Evolutionary conservation across 2,329 filamentous ascomycete species (phyloP).

Genomic region (Cercospora berteroae): DNA sequence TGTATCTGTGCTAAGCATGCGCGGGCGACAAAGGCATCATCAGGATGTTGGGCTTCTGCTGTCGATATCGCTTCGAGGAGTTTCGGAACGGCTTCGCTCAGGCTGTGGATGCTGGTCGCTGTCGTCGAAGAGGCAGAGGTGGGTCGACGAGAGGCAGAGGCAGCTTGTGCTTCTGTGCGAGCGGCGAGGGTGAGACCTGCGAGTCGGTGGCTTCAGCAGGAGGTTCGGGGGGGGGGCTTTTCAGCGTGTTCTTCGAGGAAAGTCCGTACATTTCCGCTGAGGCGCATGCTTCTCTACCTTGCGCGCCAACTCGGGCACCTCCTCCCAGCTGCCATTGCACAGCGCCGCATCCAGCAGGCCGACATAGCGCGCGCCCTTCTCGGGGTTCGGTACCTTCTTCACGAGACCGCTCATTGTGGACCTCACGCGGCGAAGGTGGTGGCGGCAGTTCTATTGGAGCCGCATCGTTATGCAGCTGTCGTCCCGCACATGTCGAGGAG

Average conservation of each 20-base stretch:
- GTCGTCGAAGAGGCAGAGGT: conserved; percentile 43
- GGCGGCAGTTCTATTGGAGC: conserved; percentile 20
- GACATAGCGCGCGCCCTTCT: conserved; percentile 80
- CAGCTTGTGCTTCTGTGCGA: conserved; percentile 48
- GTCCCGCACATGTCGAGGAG: background rate
- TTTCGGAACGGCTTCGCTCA: conserved; percentile 42
- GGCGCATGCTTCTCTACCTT: conserved; percentile 95
- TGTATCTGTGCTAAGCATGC: conserved; percentile 84
- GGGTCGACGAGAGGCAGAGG: conserved; percentile 45
- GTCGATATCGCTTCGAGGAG: conserved; percentile 38
- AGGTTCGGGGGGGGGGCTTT: background rate
- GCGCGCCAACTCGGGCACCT: conserved; percentile 81
- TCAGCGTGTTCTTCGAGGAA: background rate
- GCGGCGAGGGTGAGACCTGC: conserved; percentile 49
- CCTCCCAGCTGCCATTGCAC: conserved; percentile 82
- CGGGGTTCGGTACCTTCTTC: conserved; percentile 28
- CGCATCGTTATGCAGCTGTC: conserved; percentile 15
- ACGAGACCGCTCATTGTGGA: conserved; percentile 29
- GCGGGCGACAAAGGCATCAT: conserved; percentile 70
- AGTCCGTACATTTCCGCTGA: conserved; percentile 70
- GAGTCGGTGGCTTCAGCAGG: conserved; percentile 12
- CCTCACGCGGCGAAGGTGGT: conserved; percentile 9
- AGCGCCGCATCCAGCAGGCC: conserved; percentile 79
- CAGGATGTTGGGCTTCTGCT: conserved; percentile 37
- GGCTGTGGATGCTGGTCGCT: conserved; percentile 34